These are phyloP conservation scores for Galerina marginata DNA, from an alignment of 768 basidiomycete genomes.

Conservation along the genomic window DNA sequence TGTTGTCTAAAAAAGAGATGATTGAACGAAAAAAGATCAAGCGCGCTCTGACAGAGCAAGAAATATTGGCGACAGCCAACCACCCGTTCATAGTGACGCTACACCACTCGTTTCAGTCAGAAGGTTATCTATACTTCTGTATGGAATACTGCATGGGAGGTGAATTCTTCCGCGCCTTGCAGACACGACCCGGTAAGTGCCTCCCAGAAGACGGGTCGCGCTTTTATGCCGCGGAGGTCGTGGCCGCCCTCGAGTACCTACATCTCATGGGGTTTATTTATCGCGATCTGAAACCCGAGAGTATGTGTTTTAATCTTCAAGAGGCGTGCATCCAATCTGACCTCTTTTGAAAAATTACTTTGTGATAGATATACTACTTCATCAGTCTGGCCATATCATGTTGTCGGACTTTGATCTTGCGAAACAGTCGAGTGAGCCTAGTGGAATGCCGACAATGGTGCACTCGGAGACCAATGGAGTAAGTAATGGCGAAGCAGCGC, in stretches of 20 bases:
- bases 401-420: slow-evolving; percentile 99
- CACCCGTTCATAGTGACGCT: slow-evolving; percentile 99
- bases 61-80: slow-evolving; percentile 97
- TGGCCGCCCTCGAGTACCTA: slow-evolving; percentile 96
- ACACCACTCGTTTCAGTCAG: slow-evolving; percentile 98
- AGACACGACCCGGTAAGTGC: slow-evolving; percentile 96
- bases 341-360: slow-evolving; percentile 19
- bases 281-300: slow-evolving; percentile 98
- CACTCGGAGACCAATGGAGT: slow-evolving; percentile 91
- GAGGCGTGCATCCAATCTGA: slow-evolving; percentile 13
- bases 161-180: slow-evolving; percentile 98
- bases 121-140: slow-evolving; percentile 97
- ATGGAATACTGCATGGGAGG: slow-evolving; percentile 99
- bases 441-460: slow-evolving; percentile 85
- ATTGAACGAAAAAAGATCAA: slow-evolving; percentile 99
- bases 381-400: slow-evolving; percentile 99
- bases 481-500: slow-evolving; percentile 35
- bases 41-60: slow-evolving; percentile 96
- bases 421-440: slow-evolving; percentile 89
- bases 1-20: slow-evolving; percentile 99
- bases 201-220: slow-evolving; percentile 93
- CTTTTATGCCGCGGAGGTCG: slow-evolving; percentile 99
- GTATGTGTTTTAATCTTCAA: slow-evolving; percentile 57
- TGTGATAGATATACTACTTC: slow-evolving; percentile 87
- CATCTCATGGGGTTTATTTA: slow-evolving; percentile 99